Evolutionary conservation across 208 protist genomes (phyloP).

Genomic region (Entamoeba moshkovskii): DNA sequence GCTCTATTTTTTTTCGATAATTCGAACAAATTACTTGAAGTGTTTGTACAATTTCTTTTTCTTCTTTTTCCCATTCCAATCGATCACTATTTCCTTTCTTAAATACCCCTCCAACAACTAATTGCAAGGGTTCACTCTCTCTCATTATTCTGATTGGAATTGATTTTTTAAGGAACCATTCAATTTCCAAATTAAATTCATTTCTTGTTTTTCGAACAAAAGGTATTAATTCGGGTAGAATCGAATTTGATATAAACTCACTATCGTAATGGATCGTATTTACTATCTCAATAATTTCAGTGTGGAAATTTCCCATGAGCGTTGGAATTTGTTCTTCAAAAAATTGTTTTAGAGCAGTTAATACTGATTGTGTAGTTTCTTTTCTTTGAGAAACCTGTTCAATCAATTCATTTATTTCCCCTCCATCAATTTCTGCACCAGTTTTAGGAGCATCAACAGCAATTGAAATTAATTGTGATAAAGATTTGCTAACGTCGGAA

Average conservation of each 20-base stretch:
- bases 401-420: not conserved
- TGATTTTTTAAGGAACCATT: not conserved
- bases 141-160: not conserved
- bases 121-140: not conserved
- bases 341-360: not conserved
- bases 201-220: not conserved
- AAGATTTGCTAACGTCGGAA: not conserved
- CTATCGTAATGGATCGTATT: not conserved
- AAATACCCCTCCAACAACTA: not conserved
- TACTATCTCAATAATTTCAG: not conserved
- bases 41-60: not conserved
- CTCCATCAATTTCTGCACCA: not conserved
- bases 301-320: not conserved
- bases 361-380: not conserved
- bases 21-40: not conserved
- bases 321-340: not conserved
- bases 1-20: not conserved
- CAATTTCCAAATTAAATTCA: not conserved
- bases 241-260: not conserved
- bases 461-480: not conserved
- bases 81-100: not conserved
- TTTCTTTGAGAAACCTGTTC: not conserved
- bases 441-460: not conserved
- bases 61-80: not conserved
- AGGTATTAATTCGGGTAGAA: not conserved